Percentiles rank a stretch among this genome's conserved stretches.
These are phyloP conservation scores for Pseudovirgaria hyperparasitica DNA, from an alignment of 2,329 filamentous ascomycete species.

Conservation along the genomic window DNA sequence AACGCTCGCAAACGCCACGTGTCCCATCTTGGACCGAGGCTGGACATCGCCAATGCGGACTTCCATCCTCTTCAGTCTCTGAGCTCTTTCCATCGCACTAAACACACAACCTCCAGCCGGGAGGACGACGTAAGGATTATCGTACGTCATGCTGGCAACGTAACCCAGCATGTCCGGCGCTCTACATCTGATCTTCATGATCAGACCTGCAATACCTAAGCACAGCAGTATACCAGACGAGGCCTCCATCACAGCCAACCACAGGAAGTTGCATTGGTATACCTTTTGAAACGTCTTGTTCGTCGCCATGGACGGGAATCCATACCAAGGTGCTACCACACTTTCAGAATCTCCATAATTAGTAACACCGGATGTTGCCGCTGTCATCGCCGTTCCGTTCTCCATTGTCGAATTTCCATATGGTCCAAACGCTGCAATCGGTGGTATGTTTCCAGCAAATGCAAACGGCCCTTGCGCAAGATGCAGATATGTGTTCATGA, in stretches of 20 bases:
- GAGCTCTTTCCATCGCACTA: constrained; percentile 20
- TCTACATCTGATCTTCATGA: constrained; percentile 15
- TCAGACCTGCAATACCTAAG: constrained; percentile 8
- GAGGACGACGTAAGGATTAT: constrained; percentile 18
- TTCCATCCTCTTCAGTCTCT: constrained; percentile 18
- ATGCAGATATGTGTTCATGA: constrained; percentile 21
- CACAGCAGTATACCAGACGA: constrained; percentile 11
- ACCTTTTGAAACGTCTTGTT: constrained; percentile 8
- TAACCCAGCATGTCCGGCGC: constrained; percentile 23
- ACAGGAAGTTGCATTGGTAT: constrained; percentile 16
- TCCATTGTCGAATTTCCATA: too few relatives aligned
- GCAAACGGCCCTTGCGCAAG: constrained; percentile 12
- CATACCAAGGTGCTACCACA: constrained; percentile 11
- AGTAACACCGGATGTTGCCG: too few relatives aligned
- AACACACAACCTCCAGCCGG: constrained; percentile 16
- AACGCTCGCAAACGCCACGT: constrained; percentile 26
- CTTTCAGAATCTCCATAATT: constrained; percentile 4
- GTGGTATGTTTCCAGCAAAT: constrained; percentile 12
- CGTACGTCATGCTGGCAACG: constrained; percentile 24
- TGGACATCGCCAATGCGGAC: constrained; percentile 19
- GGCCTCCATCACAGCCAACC: constrained; percentile 14
- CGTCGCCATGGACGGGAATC: constrained; percentile 12
- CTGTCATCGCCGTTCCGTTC: constrained; percentile 10
- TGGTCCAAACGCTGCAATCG: constrained; percentile 12
- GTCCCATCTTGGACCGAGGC: constrained; percentile 16